Base-by-base conservation (phyloP, 345 rosid species). In the Chamaenerion angustifolium region DNA sequence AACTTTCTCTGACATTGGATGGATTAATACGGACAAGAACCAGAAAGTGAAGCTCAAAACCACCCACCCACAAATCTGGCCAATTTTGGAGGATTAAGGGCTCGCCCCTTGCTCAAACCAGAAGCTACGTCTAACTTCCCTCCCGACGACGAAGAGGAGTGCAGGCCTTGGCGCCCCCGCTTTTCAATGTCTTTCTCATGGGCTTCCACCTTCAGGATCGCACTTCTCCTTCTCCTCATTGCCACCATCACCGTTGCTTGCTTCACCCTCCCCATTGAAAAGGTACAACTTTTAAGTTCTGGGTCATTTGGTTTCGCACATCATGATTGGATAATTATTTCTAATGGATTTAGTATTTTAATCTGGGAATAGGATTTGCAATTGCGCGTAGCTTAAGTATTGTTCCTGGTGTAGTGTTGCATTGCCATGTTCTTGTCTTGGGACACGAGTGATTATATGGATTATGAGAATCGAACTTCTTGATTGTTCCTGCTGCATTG, bases 191-290 rank as follows among this genome's bases (percentile, higher is more conserved):
- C 85, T 54, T 68, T 77, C 21, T 58, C 85, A 25, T 76, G 84
- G 95, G 74, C 71, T 57, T 79, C 94, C 59, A 94, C 77, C 63
- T 69, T 85, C 46, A 68, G 94, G 65, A 59, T 88, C 64, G 57
- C 76, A 16, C 73, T 93, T 61, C 79, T 93, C 51, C 55, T 82
- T 23, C 52, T 76, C 27, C 95, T 93, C 60, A 9, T 80, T 8
- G 82, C 78, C 58, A 85, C 86, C 49, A 76, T 68, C 50, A 61
- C 77, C 65, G 51, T 72, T 62, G 99, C 95, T 62, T 85, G 78
- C 54, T 82, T 73, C 74, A 82, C 94, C 52, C 88, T 88, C 59
- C 99, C 99, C 45, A 81, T 93, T 3, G 94, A 93, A 58, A 72
- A 88, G 94, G 99, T 83, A 12, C 21, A 44, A 3, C 8, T 13